These are phyloP conservation scores for Aspergillus conjunctus DNA, from an alignment of 495 filamentous ascomycete species.

Conservation along the genomic window DNA sequence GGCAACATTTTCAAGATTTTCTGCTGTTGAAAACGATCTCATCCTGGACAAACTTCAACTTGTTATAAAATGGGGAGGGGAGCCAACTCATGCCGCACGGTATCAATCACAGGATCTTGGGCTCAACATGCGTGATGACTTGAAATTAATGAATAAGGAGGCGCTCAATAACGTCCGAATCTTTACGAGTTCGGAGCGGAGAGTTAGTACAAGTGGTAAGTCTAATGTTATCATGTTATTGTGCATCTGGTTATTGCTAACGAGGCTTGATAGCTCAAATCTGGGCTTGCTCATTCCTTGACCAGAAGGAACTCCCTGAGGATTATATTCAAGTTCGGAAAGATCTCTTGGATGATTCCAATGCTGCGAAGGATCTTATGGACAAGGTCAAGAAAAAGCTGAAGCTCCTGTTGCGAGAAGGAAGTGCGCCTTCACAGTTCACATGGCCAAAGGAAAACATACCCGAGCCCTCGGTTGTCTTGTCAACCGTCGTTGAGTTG, in stretches of 20 bases:
- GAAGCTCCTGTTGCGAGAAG: slow-evolving; percentile 84
- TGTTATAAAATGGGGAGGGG: slow-evolving; percentile 98
- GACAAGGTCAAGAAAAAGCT: slow-evolving; percentile 99
- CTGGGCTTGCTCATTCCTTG: slow-evolving; percentile 87
- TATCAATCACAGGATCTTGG: slow-evolving; percentile 95
- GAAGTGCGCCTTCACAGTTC: slow-evolving; percentile 89
- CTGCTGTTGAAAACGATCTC: slow-evolving; percentile 84
- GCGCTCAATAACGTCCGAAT: slow-evolving; percentile 86
- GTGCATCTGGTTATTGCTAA: slow-evolving; percentile 22
- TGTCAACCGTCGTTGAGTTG: slow-evolving; percentile 85
- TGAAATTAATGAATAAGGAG: slow-evolving; percentile 90
- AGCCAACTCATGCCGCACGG: slow-evolving; percentile 94
- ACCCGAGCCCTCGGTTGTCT: slow-evolving; percentile 88
- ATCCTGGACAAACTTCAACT: slow-evolving; percentile 94
- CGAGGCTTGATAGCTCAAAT: slow-evolving; percentile 69
- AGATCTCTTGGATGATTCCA: slow-evolving; percentile 93
- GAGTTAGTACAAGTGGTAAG: slow-evolving; percentile 85
- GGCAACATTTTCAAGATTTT: slow-evolving; percentile 84
- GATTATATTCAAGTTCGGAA: slow-evolving; percentile 88
- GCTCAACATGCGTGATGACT: slow-evolving; percentile 91
- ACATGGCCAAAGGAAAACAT: slow-evolving; percentile 93
- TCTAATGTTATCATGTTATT: slow-evolving; percentile 12
- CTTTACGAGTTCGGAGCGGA: slow-evolving; percentile 91
- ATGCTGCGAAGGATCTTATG: slow-evolving; percentile 99
- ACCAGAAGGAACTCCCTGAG: slow-evolving; percentile 79